Evolutionary conservation across 305 asterid genomes (phyloP), one percentile per base, ranked within the genome.

Genomic region (Ajuga reptans): DNA sequence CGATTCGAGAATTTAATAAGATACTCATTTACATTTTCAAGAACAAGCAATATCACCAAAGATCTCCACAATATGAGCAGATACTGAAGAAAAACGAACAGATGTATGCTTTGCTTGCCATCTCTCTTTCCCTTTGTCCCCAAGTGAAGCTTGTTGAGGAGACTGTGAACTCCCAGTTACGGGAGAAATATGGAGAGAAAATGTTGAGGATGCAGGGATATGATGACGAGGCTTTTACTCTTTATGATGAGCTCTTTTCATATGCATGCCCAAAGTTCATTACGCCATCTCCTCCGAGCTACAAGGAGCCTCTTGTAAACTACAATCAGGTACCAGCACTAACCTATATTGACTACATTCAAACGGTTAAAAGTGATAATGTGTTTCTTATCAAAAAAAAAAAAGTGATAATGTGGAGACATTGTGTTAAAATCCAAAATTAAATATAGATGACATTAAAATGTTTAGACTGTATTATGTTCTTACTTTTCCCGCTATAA

Each of bases 181-280:
- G 90, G 41, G 96, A 91, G 78, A 94, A 94, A 75, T 85, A 94
- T 61, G 99, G 97, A 27, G 97, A 82, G 84, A 91, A 78, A 76
- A 91, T 74, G 96, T 70, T 37, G 69, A 47, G 75, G 61, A 70
- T 70, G 75, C 71, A 91, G 80, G 83, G 95, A 70, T 79, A 69
- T 59, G 99, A 90, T 62, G 99, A 93, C 6, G 99, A 91, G 81
- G 91, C 93, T 12, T 84, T 87, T 84, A 82, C 95, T 51, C 73
- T 85, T 18, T 72, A 72, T 42, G 76, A 72, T 14, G 76, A 72
- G 65, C 76, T 72, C 71, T 55, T 93, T 85, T 93, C 97, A 2
- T 91, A 91, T 76, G 99, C 99, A 0, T 91, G 99, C 79, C 97
- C 97, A 14, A 93, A 91, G 84, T 93, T 93, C 79, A 91, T 93